Evolutionary conservation across 345 rosid genomes (phyloP).

Genomic region (Populus pruinosa): DNA sequence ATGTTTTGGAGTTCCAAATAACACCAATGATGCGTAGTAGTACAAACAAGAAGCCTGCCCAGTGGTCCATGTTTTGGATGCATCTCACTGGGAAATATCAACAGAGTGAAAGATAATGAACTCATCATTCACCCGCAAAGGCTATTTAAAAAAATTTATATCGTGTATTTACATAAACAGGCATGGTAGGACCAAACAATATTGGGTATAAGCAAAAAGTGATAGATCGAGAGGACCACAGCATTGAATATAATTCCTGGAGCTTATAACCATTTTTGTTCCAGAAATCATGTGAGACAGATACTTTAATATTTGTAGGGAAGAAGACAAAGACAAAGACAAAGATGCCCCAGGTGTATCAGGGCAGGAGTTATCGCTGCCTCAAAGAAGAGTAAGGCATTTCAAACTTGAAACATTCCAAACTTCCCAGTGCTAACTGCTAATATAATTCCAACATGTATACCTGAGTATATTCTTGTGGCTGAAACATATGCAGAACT

Average conservation of each 20-base stretch:
- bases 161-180: constrained; percentile 6
- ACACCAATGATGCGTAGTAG: neutral
- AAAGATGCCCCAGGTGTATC: constrained; percentile 2
- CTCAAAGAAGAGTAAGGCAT: constrained; percentile 9
- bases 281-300: neutral
- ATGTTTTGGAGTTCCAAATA: neutral
- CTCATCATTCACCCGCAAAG: constrained; percentile 9
- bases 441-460: neutral
- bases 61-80: constrained; percentile 22
- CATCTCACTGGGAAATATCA: neutral
- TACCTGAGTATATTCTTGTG: neutral
- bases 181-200: constrained; percentile 25
- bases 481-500: neutral
- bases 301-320: constrained; percentile 1
- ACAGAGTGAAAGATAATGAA: constrained; percentile 8
- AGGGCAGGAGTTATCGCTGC: neutral
- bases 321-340: constrained; percentile 7
- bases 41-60: neutral
- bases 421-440: neutral
- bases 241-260: neutral
- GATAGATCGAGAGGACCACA: constrained; percentile 26
- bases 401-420: neutral
- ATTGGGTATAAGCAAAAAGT: neutral
- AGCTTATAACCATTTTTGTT: neutral
- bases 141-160: constrained; percentile 7